Percentiles rank a stretch among this genome's conserved stretches.
phyloP scores from a whole-genome alignment of 805 yeast genomes.

The Sugiyamaella qingdaonensis region DNA sequence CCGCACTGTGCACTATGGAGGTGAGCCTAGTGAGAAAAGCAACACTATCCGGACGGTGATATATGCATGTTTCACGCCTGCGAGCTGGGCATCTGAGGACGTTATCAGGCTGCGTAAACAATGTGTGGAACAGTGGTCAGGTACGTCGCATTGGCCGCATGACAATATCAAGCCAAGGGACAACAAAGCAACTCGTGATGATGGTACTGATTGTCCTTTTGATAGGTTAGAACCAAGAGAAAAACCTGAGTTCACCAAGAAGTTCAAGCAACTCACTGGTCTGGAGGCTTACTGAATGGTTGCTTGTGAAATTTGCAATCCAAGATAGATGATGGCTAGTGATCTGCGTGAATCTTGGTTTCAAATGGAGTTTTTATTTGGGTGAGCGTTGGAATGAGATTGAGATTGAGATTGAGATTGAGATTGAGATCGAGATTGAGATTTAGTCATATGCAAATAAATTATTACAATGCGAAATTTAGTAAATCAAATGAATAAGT shows the following conservation, averaged over 20 bases:
- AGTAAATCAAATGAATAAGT: no score
- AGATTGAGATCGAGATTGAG: no score
- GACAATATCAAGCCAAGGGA: background rate
- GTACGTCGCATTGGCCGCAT: slow-evolving; percentile 1
- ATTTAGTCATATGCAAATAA: no score
- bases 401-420: no score
- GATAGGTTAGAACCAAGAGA: background rate
- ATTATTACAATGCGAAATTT: no score
- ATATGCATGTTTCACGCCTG: slow-evolving; percentile 4
- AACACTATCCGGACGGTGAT: background rate
- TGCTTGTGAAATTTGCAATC: background rate
- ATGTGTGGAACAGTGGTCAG: background rate
- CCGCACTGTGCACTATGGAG: background rate
- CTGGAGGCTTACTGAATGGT: background rate
- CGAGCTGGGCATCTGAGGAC: background rate
- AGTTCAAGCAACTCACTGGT: background rate
- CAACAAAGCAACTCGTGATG: background rate
- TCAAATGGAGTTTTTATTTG: no score
- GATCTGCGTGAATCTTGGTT: no score
- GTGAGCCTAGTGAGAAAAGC: background rate
- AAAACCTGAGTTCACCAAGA: background rate
- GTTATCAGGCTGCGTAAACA: background rate
- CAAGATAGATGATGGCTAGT: no score
- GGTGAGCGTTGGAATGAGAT: no score
- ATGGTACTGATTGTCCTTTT: background rate